These are phyloP conservation scores for Yamadazyma olivae DNA, from an alignment of 805 yeast species.

Conservation along the genomic window DNA sequence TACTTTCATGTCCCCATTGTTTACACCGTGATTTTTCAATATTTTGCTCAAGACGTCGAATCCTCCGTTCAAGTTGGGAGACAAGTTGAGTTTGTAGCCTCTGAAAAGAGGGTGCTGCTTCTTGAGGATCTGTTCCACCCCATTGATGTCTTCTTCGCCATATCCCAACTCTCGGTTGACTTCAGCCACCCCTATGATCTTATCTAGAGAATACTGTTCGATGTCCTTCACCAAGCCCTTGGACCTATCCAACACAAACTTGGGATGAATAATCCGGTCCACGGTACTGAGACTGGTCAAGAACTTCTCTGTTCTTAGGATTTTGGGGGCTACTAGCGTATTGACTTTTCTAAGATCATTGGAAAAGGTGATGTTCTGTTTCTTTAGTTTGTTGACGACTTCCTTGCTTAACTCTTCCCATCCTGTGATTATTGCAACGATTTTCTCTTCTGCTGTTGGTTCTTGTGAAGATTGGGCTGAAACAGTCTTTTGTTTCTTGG, in stretches of 20 bases:
- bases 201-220: conserved; percentile 34
- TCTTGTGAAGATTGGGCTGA: conserved; percentile 1
- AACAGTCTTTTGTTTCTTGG: conserved; percentile 13
- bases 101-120: conserved; percentile 38
- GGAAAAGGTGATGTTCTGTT: conserved; percentile 2
- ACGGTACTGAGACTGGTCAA: conserved; percentile 63
- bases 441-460: neutral
- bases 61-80: conserved; percentile 61
- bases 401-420: conserved; percentile 45
- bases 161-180: conserved; percentile 28
- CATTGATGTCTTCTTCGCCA: conserved; percentile 15
- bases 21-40: conserved; percentile 58
- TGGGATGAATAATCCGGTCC: conserved; percentile 52
- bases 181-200: conserved; percentile 24
- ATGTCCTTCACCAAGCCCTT: conserved; percentile 12
- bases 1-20: conserved; percentile 11
- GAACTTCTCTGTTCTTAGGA: conserved; percentile 86
- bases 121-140: conserved; percentile 11
- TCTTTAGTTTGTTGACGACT: conserved; percentile 19
- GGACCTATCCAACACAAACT: conserved; percentile 47
- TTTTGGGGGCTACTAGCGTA: conserved; percentile 71
- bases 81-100: conserved; percentile 50
- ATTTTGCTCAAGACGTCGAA: conserved; percentile 52
- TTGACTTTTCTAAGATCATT: conserved; percentile 21
- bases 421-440: conserved; percentile 54